Evolutionary conservation across 192 early-diverging fungal genomes (phyloP).

Genomic region (Coemansia sp.): DNA sequence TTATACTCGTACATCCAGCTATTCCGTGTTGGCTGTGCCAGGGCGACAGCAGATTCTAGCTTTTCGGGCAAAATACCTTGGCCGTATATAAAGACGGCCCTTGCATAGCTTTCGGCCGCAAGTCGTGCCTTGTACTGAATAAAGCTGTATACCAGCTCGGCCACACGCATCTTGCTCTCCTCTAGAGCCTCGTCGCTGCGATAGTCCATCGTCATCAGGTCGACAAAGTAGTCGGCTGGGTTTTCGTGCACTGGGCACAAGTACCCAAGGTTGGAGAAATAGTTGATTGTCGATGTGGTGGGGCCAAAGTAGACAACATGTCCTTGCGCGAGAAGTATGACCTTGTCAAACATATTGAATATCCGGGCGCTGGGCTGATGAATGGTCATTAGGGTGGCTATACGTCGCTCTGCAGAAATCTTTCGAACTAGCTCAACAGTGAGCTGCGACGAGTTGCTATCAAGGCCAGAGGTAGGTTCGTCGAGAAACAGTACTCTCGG

Average conservation of each 20-base stretch:
- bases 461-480: slow-evolving; percentile 70
- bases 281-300: slow-evolving; percentile 29
- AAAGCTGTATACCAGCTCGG: slow-evolving; percentile 35
- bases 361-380: slow-evolving; percentile 89
- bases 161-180: slow-evolving; percentile 44
- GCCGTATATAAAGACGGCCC: not conserved
- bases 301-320: slow-evolving; percentile 64
- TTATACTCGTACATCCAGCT: slow-evolving; percentile 54
- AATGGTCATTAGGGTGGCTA: slow-evolving; percentile 83
- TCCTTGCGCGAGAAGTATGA: slow-evolving; percentile 73
- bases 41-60: not conserved
- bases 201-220: slow-evolving; percentile 61
- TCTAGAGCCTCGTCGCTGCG: slow-evolving; percentile 28
- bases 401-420: slow-evolving; percentile 59
- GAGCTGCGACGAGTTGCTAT: slow-evolving; percentile 67
- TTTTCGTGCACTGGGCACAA: slow-evolving; percentile 72
- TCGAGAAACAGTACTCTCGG: slow-evolving; percentile 59
- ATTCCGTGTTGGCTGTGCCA: slow-evolving; percentile 8
- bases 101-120: not conserved
- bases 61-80: not conserved
- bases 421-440: slow-evolving; percentile 63
- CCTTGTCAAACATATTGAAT: slow-evolving; percentile 80
- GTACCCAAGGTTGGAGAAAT: slow-evolving; percentile 56
- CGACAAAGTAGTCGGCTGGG: slow-evolving; percentile 73
- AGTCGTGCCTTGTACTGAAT: slow-evolving; percentile 16